Percentiles rank a stretch among this genome's conserved stretches.
Evolutionary conservation across 257 asterid genomes (phyloP).

Genomic region (Rhazya stricta): DNA sequence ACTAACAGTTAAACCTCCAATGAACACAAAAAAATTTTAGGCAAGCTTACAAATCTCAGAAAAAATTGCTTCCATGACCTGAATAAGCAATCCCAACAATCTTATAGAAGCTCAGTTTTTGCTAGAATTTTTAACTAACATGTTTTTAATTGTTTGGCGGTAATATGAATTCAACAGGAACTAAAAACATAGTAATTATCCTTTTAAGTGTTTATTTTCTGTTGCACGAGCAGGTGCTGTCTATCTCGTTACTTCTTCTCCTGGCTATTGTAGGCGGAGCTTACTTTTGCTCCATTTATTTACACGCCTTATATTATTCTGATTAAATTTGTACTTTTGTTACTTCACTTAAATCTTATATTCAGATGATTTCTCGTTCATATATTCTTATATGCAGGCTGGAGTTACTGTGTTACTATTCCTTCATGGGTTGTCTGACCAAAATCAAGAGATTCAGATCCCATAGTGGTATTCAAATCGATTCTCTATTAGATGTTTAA

Average conservation of each 20-base stretch:
- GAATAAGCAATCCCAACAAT: neutral
- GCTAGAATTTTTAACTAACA: neutral
- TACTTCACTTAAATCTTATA: neutral
- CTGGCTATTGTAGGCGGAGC: neutral
- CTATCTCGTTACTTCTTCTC: neutral
- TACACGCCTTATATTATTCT: neutral
- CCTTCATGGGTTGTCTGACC: slow-evolving; percentile 97
- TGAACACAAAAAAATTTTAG: neutral
- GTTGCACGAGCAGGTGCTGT: neutral
- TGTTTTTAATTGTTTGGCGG: neutral
- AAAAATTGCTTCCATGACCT: neutral
- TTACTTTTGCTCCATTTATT: neutral
- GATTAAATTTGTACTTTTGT: neutral
- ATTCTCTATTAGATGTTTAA: slow-evolving; percentile 20
- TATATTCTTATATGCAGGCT: slow-evolving; percentile 47
- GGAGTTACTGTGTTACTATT: slow-evolving; percentile 91
- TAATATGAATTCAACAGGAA: neutral
- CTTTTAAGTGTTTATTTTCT: neutral
- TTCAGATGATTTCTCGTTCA: neutral
- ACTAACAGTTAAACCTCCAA: neutral
- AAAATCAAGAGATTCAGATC: slow-evolving; percentile 90
- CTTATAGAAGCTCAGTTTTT: neutral
- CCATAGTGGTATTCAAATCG: slow-evolving; percentile 71
- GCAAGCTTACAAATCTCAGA: neutral
- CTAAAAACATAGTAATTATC: neutral